Evolutionary conservation across 495 filamentous ascomycete genomes (phyloP).

Genomic region (Sordaria brevicollis): DNA sequence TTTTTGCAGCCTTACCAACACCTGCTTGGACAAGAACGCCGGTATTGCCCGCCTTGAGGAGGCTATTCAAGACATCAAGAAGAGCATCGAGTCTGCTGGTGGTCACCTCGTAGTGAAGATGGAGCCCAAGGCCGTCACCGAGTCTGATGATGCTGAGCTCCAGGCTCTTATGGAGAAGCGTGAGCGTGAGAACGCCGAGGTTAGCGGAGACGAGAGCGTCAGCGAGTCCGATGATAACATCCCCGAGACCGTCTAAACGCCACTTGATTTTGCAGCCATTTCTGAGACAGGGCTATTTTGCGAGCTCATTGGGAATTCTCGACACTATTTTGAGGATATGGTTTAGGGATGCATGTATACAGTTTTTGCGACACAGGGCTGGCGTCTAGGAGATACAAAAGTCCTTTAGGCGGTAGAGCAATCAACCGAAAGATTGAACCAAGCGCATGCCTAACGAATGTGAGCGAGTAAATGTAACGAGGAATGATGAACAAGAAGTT

Average conservation of each 20-base stretch:
- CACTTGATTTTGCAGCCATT: not conserved
- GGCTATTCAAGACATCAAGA: conserved; percentile 75
- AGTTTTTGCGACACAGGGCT: conserved; percentile 3
- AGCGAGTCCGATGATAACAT: conserved; percentile 82
- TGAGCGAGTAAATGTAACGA: not conserved
- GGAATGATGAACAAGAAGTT: not conserved
- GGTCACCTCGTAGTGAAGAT: conserved; percentile 83
- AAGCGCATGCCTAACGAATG: not conserved
- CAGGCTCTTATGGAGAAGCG: conserved; percentile 98
- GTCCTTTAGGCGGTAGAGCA: conserved; percentile 9
- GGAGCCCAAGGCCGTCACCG: conserved; percentile 97
- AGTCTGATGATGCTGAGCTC: conserved; percentile 93
- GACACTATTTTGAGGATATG: not conserved
- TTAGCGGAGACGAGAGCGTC: conserved; percentile 90
- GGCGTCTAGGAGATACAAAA: conserved; percentile 11
- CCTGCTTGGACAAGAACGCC: conserved; percentile 82
- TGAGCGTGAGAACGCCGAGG: conserved; percentile 92
- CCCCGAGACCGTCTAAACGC: conserved; percentile 33
- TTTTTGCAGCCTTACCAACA: conserved; percentile 59
- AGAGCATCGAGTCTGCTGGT: conserved; percentile 59
- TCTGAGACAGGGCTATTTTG: not conserved
- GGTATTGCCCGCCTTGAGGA: conserved; percentile 77
- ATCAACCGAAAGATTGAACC: not conserved
- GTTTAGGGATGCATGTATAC: not conserved
- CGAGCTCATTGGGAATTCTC: not conserved